Evolutionary conservation across 2,329 filamentous ascomycete species (phyloP), one percentile per base, ranked within the genome.

Genomic region (Nothomitra cinnamomea): DNA sequence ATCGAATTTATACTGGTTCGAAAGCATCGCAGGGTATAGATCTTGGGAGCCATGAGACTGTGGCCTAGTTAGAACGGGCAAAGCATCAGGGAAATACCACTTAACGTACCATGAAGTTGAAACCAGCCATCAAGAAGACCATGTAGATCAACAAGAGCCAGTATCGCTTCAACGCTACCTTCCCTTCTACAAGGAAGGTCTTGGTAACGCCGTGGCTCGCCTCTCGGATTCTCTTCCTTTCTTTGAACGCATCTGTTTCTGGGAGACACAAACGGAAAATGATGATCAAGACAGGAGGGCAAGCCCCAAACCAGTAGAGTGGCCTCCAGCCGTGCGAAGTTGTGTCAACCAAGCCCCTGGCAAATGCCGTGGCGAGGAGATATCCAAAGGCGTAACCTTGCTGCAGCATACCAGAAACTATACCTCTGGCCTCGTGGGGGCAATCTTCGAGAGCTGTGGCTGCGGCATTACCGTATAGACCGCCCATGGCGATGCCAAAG

Each of bases 291-390:
- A 88, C 74, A 0, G 88, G 88, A 0, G 86, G 85, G 38, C 82
- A 77, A 4, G 87, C 86, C 12, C 82, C 87, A 65, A 94, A 94
- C 87, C 88, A 95, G 72, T 82, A 94, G 0, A 94, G 72, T 0
- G 87, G 86, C 6, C 88, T 75, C 88, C 88, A 95, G 52, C 76
- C 80, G 63, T 94, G 82, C 1, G 79, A 66, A 0, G 87, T 90
- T 1, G 87, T 92, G 65, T 85, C 70, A 51, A 73, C 71, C 1
- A 73, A 59, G 10, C 60, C 70, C 35, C 70, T 66, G 1, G 69
- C 69, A 60, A 79, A 78, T 8, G 75, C 74, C 1, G 74, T 74
- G 0, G 75, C 77, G 1, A 82, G 70, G n/a, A 82, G 67, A 61
- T 81, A 82, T 1, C 78, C 78, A 60, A 81, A 79, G 0, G 78